Evolutionary conservation across 495 filamentous ascomycete genomes (phyloP).

Genomic region (Bacidia rubella): DNA sequence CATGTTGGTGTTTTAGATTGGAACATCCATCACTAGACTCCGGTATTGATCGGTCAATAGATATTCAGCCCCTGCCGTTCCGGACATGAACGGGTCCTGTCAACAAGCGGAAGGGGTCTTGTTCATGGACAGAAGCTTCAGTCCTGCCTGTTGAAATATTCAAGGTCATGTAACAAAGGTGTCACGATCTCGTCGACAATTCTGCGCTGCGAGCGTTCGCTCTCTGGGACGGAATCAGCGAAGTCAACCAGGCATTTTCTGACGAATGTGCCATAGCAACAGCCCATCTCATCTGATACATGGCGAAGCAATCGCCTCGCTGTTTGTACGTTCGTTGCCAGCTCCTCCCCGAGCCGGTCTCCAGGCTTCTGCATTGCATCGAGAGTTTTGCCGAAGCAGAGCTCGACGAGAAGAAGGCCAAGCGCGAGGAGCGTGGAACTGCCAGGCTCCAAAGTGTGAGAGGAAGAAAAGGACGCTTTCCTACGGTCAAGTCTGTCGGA

Average conservation of each 20-base stretch:
- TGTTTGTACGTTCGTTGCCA: conserved; percentile 18
- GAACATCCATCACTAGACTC: no score
- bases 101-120: no score
- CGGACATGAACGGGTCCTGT: no score
- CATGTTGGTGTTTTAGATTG: no score
- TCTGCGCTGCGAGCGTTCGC: conserved; percentile 15
- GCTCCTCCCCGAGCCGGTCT: conserved; percentile 17
- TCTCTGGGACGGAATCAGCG: conserved; percentile 12
- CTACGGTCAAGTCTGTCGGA: background rate
- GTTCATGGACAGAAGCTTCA: no score
- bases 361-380: conserved; percentile 12
- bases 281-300: conserved; percentile 21
- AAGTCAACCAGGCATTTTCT: conserved; percentile 20
- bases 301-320: conserved; percentile 14
- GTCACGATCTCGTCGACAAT: conserved; percentile 17
- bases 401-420: conserved; percentile 22
- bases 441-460: no score
- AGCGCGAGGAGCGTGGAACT: conserved; percentile 21
- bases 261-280: conserved; percentile 23
- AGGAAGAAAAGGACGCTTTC: no score
- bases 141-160: no score
- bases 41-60: no score
- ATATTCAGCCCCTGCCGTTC: no score
- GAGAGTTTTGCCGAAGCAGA: conserved; percentile 20
- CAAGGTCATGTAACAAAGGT: background rate